Evolutionary conservation across 495 filamentous ascomycete genomes (phyloP).

Genomic region (Parmelia sp.): DNA sequence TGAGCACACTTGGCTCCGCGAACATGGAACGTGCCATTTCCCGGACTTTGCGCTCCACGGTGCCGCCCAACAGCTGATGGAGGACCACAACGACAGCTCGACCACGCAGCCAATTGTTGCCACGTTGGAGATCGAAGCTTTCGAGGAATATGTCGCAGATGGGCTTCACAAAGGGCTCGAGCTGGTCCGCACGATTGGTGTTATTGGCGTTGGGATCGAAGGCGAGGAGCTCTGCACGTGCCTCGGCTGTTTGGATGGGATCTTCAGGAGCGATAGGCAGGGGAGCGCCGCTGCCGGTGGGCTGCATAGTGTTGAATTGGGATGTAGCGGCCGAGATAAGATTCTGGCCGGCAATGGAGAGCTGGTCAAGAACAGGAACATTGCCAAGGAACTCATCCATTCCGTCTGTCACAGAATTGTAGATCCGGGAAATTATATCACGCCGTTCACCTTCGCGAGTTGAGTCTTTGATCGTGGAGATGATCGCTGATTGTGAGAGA

Average conservation of each 20-base stretch:
- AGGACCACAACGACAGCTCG: slow-evolving; percentile 84
- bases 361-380: slow-evolving; percentile 89
- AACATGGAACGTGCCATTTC: slow-evolving; percentile 65
- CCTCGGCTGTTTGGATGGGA: slow-evolving; percentile 70
- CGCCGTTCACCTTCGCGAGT: slow-evolving; percentile 57
- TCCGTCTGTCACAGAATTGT: slow-evolving; percentile 92
- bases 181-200: slow-evolving; percentile 39
- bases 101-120: slow-evolving; percentile 90
- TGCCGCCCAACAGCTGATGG: slow-evolving; percentile 69
- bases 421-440: slow-evolving; percentile 89
- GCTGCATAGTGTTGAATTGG: slow-evolving; percentile 56
- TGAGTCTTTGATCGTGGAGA: slow-evolving; percentile 27
- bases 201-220: slow-evolving; percentile 62
- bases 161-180: slow-evolving; percentile 94
- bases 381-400: slow-evolving; percentile 98
- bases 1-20: slow-evolving; percentile 70
- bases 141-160: slow-evolving; percentile 98
- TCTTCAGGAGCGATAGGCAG: slow-evolving; percentile 47
- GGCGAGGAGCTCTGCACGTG: slow-evolving; percentile 88
- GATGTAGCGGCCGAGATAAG: slow-evolving; percentile 81
- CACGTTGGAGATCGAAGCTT: slow-evolving; percentile 86
- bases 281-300: slow-evolving; percentile 33
- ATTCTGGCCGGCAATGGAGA: slow-evolving; percentile 87
- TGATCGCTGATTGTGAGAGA: slow-evolving; percentile 80
- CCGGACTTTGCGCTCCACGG: slow-evolving; percentile 86